Conservation (phyloP, 352 stramenopile species). For the Hyaloperonospora brassicae region DNA sequence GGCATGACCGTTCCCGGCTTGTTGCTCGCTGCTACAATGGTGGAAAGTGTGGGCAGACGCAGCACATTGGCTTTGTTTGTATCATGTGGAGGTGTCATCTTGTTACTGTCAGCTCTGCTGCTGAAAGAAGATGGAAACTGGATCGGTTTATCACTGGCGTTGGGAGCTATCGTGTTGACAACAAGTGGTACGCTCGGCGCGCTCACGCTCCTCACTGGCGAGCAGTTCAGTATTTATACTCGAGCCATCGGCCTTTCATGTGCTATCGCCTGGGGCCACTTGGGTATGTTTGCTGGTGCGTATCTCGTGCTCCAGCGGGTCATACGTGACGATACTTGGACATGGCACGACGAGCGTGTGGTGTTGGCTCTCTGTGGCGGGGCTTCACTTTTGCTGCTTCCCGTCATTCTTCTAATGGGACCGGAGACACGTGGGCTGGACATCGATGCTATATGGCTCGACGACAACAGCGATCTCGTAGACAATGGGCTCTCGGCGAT, state of each 20-base stretch:
- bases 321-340: constrained; percentile 19
- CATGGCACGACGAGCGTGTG: constrained; percentile 24
- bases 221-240: constrained; percentile 42
- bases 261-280: constrained; percentile 26
- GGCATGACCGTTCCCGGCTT: constrained; percentile 32
- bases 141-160: constrained; percentile 18
- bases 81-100: constrained; percentile 18
- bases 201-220: constrained; percentile 33
- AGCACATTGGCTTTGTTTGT: constrained; percentile 29
- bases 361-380: constrained; percentile 18
- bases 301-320: constrained; percentile 25
- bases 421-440: constrained; percentile 30
- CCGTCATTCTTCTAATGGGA: constrained; percentile 26
- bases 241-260: constrained; percentile 36
- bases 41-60: constrained; percentile 32
- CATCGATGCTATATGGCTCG: constrained; percentile 29
- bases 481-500: constrained; percentile 6
- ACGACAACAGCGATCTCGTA: constrained; percentile 12
- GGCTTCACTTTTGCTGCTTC: constrained; percentile 18
- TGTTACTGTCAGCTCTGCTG: constrained; percentile 22
- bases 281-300: constrained; percentile 33
- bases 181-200: constrained; percentile 23
- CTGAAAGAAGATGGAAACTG: constrained; percentile 18
- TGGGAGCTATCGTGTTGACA: constrained; percentile 18
- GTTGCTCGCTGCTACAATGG: constrained; percentile 31